phyloP scores from a whole-genome alignment of 495 filamentous ascomycete species.

The Rusavskia elegans region DNA sequence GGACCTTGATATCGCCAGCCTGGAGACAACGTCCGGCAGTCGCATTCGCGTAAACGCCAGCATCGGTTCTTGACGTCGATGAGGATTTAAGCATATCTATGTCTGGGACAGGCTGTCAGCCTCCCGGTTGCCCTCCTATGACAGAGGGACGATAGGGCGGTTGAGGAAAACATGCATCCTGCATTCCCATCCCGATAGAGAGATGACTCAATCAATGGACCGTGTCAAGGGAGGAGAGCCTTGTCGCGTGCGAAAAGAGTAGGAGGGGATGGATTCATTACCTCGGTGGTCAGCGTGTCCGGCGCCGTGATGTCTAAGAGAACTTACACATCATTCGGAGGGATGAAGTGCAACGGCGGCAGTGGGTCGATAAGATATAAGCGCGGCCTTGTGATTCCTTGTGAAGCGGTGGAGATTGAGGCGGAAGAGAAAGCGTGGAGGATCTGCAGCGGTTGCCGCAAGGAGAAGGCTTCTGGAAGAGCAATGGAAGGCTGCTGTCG shows the following conservation, averaged over 20 bases:
- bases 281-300: background rate
- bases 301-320: background rate
- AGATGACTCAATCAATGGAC: too few species aligned
- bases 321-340: background rate
- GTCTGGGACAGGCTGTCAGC: too few species aligned
- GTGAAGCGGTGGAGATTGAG: background rate
- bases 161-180: background rate
- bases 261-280: background rate
- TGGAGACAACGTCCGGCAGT: constrained; percentile 35
- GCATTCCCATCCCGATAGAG: too few species aligned
- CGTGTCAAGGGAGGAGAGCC: too few species aligned
- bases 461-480: constrained; percentile 7
- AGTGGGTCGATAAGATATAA: constrained; percentile 2
- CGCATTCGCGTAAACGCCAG: constrained; percentile 5
- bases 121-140: background rate
- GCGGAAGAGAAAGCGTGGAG: background rate
- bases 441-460: constrained; percentile 4
- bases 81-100: background rate
- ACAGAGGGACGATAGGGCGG: background rate
- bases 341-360: background rate
- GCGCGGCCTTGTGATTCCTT: constrained; percentile 1
- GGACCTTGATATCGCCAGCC: constrained; percentile 38
- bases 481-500: background rate
- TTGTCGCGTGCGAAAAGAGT: too few species aligned
- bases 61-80: background rate